phyloP scores from a whole-genome alignment of 306 rosid genomes.

The Coriaria nepalensis region DNA sequence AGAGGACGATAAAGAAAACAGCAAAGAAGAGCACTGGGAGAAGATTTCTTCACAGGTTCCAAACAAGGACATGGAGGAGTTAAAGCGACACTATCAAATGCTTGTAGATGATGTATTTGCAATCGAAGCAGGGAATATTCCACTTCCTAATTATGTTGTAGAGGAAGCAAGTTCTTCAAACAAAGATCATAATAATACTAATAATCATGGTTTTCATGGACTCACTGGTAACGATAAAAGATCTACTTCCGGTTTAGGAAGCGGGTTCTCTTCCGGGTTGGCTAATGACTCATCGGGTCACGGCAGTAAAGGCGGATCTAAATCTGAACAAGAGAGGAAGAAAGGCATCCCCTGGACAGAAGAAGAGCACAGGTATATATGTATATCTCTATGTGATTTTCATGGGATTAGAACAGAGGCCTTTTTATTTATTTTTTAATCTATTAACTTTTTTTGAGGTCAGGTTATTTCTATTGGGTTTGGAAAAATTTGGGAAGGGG shows the following conservation, averaged over 20 bases:
- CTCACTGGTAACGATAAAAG: slow-evolving; percentile 50
- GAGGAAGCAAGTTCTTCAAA: slow-evolving; percentile 41
- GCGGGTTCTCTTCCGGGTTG: slow-evolving; percentile 47
- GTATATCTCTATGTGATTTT: not conserved
- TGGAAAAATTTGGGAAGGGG: slow-evolving; percentile 95
- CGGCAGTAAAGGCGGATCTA: slow-evolving; percentile 69
- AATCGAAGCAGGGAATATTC: slow-evolving; percentile 61
- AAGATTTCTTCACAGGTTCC: slow-evolving; percentile 70
- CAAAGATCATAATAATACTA: slow-evolving; percentile 25
- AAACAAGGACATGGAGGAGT: slow-evolving; percentile 49
- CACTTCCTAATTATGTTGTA: slow-evolving; percentile 45
- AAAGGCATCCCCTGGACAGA: slow-evolving; percentile 99
- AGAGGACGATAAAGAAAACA: slow-evolving; percentile 36
- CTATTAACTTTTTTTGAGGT: slow-evolving; percentile 3
- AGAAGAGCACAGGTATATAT: slow-evolving; percentile 84
- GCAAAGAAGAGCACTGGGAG: slow-evolving; percentile 59
- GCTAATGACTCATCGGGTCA: slow-evolving; percentile 47
- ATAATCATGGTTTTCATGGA: slow-evolving; percentile 32
- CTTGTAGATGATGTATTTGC: slow-evolving; percentile 66
- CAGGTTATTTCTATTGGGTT: slow-evolving; percentile 90
- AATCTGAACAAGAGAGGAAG: slow-evolving; percentile 82
- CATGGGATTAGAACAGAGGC: not conserved
- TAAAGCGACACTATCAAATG: slow-evolving; percentile 60
- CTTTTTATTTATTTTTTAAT: not conserved
- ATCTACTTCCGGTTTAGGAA: slow-evolving; percentile 43